Evolutionary conservation across 2,329 filamentous ascomycete genomes (phyloP), one percentile per base, ranked within the genome.

Genomic region (Pseudocercospora pini-densiflorae): DNA sequence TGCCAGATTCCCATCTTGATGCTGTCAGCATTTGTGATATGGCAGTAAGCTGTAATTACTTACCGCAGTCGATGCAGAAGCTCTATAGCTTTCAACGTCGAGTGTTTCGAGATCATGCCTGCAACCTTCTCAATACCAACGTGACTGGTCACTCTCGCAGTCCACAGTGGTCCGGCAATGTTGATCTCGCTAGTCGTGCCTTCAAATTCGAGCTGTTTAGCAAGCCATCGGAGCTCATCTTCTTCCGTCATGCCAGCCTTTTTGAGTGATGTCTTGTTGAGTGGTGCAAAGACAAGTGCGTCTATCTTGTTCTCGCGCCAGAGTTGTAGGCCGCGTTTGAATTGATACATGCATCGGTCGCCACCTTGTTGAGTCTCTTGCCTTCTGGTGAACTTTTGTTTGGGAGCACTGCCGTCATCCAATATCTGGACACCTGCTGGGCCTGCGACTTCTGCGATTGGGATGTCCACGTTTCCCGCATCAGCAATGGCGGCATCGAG

Each of bases 221-320:
- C 67, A 49, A 68, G 66, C 67, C 67, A 68, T 14, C 67, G 61
- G 14, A 68, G 59, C 43, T 68, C 67, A 31, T 68, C 64, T 49
- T 68, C 67, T 36, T 68, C 64, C 14, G 47, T 40, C 67, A 67
- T 66, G 27, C 67, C 67, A 6, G 67, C 67, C n/a, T 63, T 59
- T n/a, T 68, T 64, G n/a, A 68, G 59, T 19, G 67, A 68, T 43
- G 59, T 68, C 31, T 68, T 68, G 59, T 68, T 68, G 27, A 68
- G 47, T 2, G 67, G 67, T 8, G 67, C 64, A 24, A 68, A 68
- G 24, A 68, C 67, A 3, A 68, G 63, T 19, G 47, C 67, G 47
- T 68, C 67, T 4, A 67, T 62, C 4, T 64, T 55, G 12, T 61
- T 64, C 3, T 43, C 47, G 8, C 49, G 49, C 47, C 59, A 60